A percentile compares a stretch with the other conserved stretches of the same genome.
These are phyloP conservation scores for Brassica hybrid DNA, from an alignment of 441 rosid genomes.

Conservation along the genomic window DNA sequence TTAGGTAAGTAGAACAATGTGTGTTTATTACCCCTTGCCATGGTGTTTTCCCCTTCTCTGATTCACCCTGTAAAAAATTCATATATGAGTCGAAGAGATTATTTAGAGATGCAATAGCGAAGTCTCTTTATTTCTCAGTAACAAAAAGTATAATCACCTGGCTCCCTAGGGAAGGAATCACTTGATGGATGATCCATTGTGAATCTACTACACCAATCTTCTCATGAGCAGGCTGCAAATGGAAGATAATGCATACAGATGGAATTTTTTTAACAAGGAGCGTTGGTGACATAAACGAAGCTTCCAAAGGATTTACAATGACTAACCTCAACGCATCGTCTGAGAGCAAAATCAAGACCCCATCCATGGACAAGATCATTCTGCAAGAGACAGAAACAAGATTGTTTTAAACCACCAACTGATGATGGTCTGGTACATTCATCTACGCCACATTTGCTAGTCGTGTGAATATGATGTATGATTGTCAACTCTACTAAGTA, in stretches of 20 bases:
- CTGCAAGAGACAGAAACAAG: conserved; percentile 41
- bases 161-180: conserved; percentile 71
- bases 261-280: background rate
- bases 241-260: conserved; percentile 1
- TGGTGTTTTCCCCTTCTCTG: conserved; percentile 63
- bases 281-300: background rate
- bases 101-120: conserved; percentile 4
- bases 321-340: conserved; percentile 69
- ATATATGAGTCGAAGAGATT: conserved; percentile 21
- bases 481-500: background rate
- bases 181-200: conserved; percentile 82
- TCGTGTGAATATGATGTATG: conserved; percentile 2
- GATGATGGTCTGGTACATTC: conserved; percentile 7
- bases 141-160: conserved; percentile 50
- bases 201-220: conserved; percentile 86
- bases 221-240: conserved; percentile 75
- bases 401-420: background rate
- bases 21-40: conserved; percentile 66
- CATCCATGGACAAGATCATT: conserved; percentile 81
- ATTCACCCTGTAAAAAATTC: conserved; percentile 53
- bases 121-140: conserved; percentile 11
- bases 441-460: conserved; percentile 4
- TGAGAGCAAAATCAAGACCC: conserved; percentile 77
- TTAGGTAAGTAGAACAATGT: conserved; percentile 15
- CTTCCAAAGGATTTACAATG: background rate